Conservation (phyloP, 2,329 filamentous ascomycete genomes). For the Knoxdaviesia proteae region DNA sequence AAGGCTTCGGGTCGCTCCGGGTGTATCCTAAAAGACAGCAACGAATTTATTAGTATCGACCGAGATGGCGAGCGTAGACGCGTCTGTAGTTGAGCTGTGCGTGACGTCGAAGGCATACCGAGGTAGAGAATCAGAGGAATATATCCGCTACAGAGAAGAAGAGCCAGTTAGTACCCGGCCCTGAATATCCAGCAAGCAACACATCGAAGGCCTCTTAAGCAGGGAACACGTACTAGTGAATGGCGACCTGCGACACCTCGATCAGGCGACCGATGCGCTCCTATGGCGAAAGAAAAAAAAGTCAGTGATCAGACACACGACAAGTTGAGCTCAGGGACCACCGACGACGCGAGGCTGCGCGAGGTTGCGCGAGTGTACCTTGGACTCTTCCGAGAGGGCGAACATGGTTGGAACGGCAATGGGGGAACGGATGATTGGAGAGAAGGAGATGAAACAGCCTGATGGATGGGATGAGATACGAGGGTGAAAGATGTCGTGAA, state of each 20-base stretch:
- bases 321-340: no score
- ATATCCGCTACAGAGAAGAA: constrained; percentile 48
- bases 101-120: constrained; percentile 32
- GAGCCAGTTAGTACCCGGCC: not conserved
- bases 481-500: no score
- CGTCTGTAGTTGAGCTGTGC: constrained; percentile 2
- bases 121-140: constrained; percentile 93
- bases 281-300: constrained; percentile 22
- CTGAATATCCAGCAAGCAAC: not conserved
- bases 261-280: constrained; percentile 97
- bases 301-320: no score
- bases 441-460: no score
- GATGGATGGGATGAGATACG: no score
- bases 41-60: constrained; percentile 9
- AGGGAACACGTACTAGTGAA: constrained; percentile 64
- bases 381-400: constrained; percentile 83
- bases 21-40: constrained; percentile 50
- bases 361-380: constrained; percentile 34
- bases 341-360: not conserved
- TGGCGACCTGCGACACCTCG: constrained; percentile 76
- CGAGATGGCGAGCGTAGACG: not conserved
- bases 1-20: constrained; percentile 76
- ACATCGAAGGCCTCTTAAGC: no score
- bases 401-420: constrained; percentile 21
- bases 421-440: not conserved